A percentile compares a stretch with the other conserved stretches of the same genome.
These are phyloP conservation scores for Sclerotinia sclerotiorum DNA, from an alignment of 2,329 filamentous ascomycete species.

Conservation along the genomic window DNA sequence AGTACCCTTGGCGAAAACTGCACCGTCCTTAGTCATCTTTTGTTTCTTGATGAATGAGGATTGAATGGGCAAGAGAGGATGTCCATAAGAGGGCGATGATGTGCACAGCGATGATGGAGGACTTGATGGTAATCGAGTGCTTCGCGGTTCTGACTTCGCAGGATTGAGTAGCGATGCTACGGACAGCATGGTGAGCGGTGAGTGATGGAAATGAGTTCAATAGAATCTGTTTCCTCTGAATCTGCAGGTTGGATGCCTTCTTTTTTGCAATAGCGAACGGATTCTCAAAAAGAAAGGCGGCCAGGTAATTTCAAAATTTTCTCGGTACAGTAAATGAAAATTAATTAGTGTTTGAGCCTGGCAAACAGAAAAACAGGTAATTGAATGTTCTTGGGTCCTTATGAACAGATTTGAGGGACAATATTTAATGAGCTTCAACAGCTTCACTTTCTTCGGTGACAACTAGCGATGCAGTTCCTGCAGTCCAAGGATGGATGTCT, in stretches of 20 bases:
- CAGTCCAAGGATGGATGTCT: slow-evolving; percentile 35
- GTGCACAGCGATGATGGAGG: slow-evolving; percentile 38
- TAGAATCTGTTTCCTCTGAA: slow-evolving; percentile 28
- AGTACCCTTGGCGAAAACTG: slow-evolving; percentile 57
- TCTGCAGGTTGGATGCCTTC: slow-evolving; percentile 34
- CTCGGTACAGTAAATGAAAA: slow-evolving; percentile 30
- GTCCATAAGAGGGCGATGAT: slow-evolving; percentile 35
- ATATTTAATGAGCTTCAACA: slow-evolving; percentile 30
- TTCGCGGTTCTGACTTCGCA: slow-evolving; percentile 42
- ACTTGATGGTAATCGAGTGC: slow-evolving; percentile 47
- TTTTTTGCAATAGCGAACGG: slow-evolving; percentile 31
- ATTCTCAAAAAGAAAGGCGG: slow-evolving; percentile 25
- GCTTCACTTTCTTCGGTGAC: slow-evolving; percentile 33
- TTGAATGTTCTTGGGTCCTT: slow-evolving; percentile 31
- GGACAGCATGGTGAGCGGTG: slow-evolving; percentile 54
- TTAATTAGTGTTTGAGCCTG: slow-evolving; percentile 30
- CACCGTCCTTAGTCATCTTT: slow-evolving; percentile 65
- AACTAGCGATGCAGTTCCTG: slow-evolving; percentile 34
- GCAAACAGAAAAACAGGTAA: slow-evolving; percentile 36
- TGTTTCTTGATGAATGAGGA: slow-evolving; percentile 46
- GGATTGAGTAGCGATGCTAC: slow-evolving; percentile 68
- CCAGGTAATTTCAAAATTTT: slow-evolving; percentile 22
- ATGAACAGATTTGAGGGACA: slow-evolving; percentile 29
- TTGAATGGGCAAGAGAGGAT: slow-evolving; percentile 34
- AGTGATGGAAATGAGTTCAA: slow-evolving; percentile 32